Percentiles rank a stretch among this genome's conserved stretches.
Conservation (phyloP, 345 rosid species). For the Eucalyptus sp. region DNA sequence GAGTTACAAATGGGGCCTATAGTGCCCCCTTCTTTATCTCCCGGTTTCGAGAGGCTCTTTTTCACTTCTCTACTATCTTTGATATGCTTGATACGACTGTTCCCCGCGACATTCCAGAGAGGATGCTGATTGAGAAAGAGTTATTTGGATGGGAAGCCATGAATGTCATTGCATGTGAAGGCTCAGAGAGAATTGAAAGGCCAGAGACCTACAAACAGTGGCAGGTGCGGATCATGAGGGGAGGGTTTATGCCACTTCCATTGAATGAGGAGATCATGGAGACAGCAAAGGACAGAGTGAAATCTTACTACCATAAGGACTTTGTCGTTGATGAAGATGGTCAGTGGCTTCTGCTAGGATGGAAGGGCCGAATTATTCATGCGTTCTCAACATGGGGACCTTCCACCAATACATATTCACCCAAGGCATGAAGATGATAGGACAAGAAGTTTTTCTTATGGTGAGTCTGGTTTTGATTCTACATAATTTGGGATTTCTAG, state of each 20-base stretch:
- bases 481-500: neutral
- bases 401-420: neutral
- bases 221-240: conserved; percentile 26
- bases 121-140: conserved; percentile 28
- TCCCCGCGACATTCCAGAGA: conserved; percentile 34
- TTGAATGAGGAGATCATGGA: conserved; percentile 23
- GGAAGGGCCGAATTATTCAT: conserved; percentile 40
- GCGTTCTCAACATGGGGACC: conserved; percentile 42
- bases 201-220: conserved; percentile 53
- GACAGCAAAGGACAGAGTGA: conserved; percentile 23
- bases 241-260: conserved; percentile 33
- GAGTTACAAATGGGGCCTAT: conserved; percentile 31
- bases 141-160: conserved; percentile 29
- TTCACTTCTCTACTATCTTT: conserved; percentile 35
- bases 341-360: conserved; percentile 46
- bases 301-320: conserved; percentile 28
- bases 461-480: neutral
- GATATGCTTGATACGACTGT: conserved; percentile 36
- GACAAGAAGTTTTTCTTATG: neutral
- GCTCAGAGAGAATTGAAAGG: conserved; percentile 41
- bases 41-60: conserved; percentile 49
- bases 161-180: conserved; percentile 52
- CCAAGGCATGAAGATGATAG: neutral
- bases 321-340: conserved; percentile 29
- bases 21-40: conserved; percentile 43